Evolutionary conservation across 2,329 filamentous ascomycete genomes (phyloP), one percentile per base, ranked within the genome.

Genomic region (Orbilia oligospora): DNA sequence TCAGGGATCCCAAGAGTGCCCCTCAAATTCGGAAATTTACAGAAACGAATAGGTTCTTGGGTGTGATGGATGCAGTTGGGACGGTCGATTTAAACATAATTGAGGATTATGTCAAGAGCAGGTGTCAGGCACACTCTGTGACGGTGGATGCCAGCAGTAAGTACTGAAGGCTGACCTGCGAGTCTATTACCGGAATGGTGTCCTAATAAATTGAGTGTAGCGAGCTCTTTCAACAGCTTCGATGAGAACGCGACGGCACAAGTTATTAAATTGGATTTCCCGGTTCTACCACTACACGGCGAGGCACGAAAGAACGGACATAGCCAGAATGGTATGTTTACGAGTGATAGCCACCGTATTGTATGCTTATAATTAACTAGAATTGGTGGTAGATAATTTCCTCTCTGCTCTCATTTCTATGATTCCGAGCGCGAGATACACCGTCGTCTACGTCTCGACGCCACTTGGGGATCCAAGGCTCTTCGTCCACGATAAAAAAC

Each of bases 391-490:
- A 82, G 81, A 82, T 67, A 80, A 81, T 48, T 82, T 82, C 68
- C 58, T 82, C 44, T 80, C 80, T 46, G 80, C 80, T 5, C 69
- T 82, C 10, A 78, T 82, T 18, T 81, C 80, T 0, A 79, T 82
- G 69, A 76, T 82, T 16, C 79, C 80, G 8, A 80, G 79, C 4
- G 73, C 73, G 18, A 80, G 79, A 68, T 82, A 81, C 48, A 80
- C 80, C 6, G 79, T 82, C 20, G 71, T 82, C 22, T 82, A 81
- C 56, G 80, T 80, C n/a, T 80, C 81, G 18, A 81, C 81, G 1
- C 81, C 80, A n/a, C 65, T 73, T 16, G 76, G 76, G 27, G 76
- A 79, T 30, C 64, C 69, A 0, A 70, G 58, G 48, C 30, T 68
- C 12, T 53, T 69, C 16, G 76, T 72, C 1, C 58, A 70, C 1